These are phyloP conservation scores for Cyanodermella asteris DNA, from an alignment of 2,329 filamentous ascomycete genomes.

Conservation along the genomic window DNA sequence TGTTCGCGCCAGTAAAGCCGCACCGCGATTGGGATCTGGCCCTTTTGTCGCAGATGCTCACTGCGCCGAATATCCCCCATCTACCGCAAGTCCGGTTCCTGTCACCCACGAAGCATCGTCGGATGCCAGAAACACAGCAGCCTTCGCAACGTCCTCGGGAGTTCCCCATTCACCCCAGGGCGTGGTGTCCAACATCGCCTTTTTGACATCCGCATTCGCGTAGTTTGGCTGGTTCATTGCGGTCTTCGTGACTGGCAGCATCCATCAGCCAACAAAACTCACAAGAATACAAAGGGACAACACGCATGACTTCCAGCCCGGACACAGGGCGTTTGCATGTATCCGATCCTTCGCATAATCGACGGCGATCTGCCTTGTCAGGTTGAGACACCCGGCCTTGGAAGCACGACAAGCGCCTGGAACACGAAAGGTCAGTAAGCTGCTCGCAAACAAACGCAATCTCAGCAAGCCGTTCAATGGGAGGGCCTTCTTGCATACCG, in stretches of 20 bases:
- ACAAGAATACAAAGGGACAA: constrained; percentile 3
- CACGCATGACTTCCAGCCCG: constrained; percentile 17
- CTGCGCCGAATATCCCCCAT: constrained; percentile 21
- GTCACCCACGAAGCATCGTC: constrained; percentile 26
- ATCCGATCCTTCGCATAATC: constrained; percentile 21
- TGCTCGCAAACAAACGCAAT: neutral
- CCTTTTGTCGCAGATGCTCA: constrained; percentile 3
- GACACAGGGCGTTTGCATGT: constrained; percentile 20
- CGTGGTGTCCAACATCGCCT: constrained; percentile 3
- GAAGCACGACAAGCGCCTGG: constrained; percentile 22
- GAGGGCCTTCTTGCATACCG: too few species aligned
- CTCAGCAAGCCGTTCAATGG: neutral
- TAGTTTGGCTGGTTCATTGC: constrained; percentile 5
- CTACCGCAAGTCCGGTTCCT: constrained; percentile 22
- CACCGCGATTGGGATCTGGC: too few species aligned
- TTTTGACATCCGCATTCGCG: constrained; percentile 3
- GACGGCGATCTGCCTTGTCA: constrained; percentile 25
- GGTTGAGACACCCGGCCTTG: constrained; percentile 24
- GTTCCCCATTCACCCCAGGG: constrained; percentile 13
- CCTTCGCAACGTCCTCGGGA: constrained; percentile 16
- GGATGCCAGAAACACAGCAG: constrained; percentile 24
- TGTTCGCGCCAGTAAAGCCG: too few species aligned
- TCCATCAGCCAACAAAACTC: neutral
- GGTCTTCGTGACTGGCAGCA: constrained; percentile 2
- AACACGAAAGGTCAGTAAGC: too few species aligned